Base-by-base conservation (phyloP, 2,329 filamentous ascomycete species). In the Lasiodiplodia hormozganensis region DNA sequence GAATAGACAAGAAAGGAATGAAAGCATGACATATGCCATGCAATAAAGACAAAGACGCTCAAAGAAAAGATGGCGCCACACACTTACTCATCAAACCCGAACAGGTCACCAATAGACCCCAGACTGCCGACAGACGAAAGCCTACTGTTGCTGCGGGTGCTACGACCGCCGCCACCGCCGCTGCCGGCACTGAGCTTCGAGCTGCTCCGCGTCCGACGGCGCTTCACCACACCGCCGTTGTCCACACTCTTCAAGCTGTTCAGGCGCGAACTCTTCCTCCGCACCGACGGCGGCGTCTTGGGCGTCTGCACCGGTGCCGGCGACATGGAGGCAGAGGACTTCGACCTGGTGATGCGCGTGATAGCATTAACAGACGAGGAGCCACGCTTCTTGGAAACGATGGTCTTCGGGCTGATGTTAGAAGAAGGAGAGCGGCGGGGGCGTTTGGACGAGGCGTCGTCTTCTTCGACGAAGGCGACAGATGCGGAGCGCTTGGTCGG, bases 151-250 rank as follows among this genome's bases (percentile, higher is more conserved):
- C 31, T 34, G 31, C 31, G 14, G 1, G 23, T 54, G 12, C 51
- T 25, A 6, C 79, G 70, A 84, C 83, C 4, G 2, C 18, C 7
- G 2, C 18, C 7, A 84, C 83, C 11, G 2, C n/a, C n/a, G n/a
- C n/a, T n/a, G n/a, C n/a, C n/a, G n/a, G n/a, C n/a, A n/a, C 18
- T 34, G 31, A 34, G 31, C 31, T 8, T 34, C 31, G 31, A 34
- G 31, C 31, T 34, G 31, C 31, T 34, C 31, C 31, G 31, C 31
- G 31, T 34, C 31, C 7, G 28, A 1, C 28, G 31, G 1, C 31
- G 31, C 31, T 34, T 34, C 31, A 34, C 8, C 31, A 34, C 28
- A 28, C 28, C 28, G 28, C 28, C 2, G 31, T 34, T 34, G 31
- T 34, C 31, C 31, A 10, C 31, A 34, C 31, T 10, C 43, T 21